Base-by-base conservation (phyloP, 2,329 filamentous ascomycete species). In the Fusarium falciforme region DNA sequence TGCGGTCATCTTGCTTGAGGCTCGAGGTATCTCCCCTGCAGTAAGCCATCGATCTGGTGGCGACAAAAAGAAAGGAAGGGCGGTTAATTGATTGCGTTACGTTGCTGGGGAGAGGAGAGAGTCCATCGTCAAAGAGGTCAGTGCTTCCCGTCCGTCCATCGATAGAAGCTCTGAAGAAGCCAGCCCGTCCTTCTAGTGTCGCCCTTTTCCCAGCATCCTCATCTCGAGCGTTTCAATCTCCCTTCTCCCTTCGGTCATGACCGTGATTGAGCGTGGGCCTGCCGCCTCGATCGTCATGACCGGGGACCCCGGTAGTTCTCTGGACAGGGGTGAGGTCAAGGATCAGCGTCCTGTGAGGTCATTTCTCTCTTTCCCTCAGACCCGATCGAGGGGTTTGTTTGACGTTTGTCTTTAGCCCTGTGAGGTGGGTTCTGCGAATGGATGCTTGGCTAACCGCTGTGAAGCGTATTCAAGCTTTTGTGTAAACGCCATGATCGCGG, bases 281-380 rank as follows among this genome's bases (percentile, higher is more conserved):
- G 33, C 61, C 52, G 47, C 44, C 61, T 70, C 61, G 55, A 69
- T 60, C 58, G 17, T 61, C 22, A 52, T 38, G 70, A 69, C 75
- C 57, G 64, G 76, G 76, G 61, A 25, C 61, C 75, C 75, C 62
- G 58, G 75, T 33, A 22, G 14, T 16, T 12, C 35, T 35, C 7
- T 16, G 52, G 69, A 59, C 59, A 64, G 55, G 10, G 17, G 25
- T 12, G 38, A 35, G 54, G n/a, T 17, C 27, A 16, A 44, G 42
- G 57, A 66, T 77, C 64, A 62, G 12, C 63, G 27, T 49, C 44
- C 44, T 44, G 70, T 77, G 76, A 77, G 75, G 76, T 77, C 76
- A 77, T 77, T 67, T 47, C 33, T 59, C 22, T 36, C 20, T 17
- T 40, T 25, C 22, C 20, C 20, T 29, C 20, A 25, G 25, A 35